phyloP scores from a whole-genome alignment of 306 rosid genomes.

The Glycine tomentella region DNA sequence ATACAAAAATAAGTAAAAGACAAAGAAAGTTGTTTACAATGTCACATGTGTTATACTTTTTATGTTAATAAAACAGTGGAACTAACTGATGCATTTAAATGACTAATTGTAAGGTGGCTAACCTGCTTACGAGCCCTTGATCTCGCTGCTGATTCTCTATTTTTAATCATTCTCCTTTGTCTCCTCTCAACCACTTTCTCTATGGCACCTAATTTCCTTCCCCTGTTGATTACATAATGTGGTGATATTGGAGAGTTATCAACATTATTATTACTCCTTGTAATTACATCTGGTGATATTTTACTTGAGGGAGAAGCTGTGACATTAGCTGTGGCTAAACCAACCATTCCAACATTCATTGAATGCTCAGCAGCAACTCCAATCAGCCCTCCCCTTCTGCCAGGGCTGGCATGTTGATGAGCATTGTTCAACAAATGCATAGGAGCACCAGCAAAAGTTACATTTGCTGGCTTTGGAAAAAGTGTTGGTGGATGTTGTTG shows the following conservation, averaged over 20 bases:
- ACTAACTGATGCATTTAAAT: background rate
- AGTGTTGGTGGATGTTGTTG: slow-evolving; percentile 59
- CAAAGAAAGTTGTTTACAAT: background rate
- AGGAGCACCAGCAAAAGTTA: slow-evolving; percentile 69
- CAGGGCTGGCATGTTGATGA: slow-evolving; percentile 57
- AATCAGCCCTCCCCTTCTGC: slow-evolving; percentile 57
- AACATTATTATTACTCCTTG: slow-evolving; percentile 41
- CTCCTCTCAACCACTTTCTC: slow-evolving; percentile 97
- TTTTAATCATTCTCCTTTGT: slow-evolving; percentile 95
- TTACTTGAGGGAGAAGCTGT: slow-evolving; percentile 62
- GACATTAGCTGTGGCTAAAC: too few relatives aligned
- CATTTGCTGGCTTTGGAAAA: slow-evolving; percentile 72
- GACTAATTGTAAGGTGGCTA: background rate
- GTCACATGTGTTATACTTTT: too few relatives aligned
- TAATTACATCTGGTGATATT: slow-evolving; percentile 61
- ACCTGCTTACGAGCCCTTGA: slow-evolving; percentile 99
- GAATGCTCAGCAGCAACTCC: slow-evolving; percentile 61
- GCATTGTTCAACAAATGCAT: slow-evolving; percentile 61
- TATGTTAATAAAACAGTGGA: background rate
- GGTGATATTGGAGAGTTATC: slow-evolving; percentile 65
- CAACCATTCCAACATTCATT: slow-evolving; percentile 55
- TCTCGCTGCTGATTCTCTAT: slow-evolving; percentile 97
- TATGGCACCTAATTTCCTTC: slow-evolving; percentile 63
- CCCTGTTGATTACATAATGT: slow-evolving; percentile 71
- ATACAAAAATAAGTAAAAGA: background rate